Base-by-base conservation (phyloP, 2,329 filamentous ascomycete genomes). In the Clarireedia paspali region DNA sequence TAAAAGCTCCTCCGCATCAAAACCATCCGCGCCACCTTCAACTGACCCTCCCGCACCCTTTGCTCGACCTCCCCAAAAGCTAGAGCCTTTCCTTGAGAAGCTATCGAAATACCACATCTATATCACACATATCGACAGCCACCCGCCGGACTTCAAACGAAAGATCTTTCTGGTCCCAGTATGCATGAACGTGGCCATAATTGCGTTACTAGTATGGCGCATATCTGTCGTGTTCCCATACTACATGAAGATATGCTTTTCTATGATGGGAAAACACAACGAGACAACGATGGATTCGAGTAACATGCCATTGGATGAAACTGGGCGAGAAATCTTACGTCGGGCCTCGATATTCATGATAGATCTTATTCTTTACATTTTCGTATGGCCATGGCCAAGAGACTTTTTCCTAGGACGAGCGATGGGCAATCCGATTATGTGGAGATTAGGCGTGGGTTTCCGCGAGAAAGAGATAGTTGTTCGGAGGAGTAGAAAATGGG, bases 81-180 rank as follows among this genome's bases (percentile, higher is more conserved):
- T 95, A 53, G 65, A 77, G 50, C 79, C 84, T 10, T 85, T 95
- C 68, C 77, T 88, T 66, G 73, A 79, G 38, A 79, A 76, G 45
- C 83, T 96, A 58, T 79, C 83, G 57, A 76, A 80, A 55, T 73
- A 80, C 55, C 83, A 89, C 70, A 79, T 95, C 68, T 96, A 96
- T 78, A 81, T 96, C 66, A 79, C 87, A 30, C 91, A 96, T 74
- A 76, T 95, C 71, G 91, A 96, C 76, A 74, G 73, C 58, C 84
- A 87, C 59, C 83, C 85, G 0, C 71, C 73, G 20, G 76, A 78
- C 27, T 83, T 91, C 73, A 96, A 96, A 73, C 82, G 82, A 69
- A 87, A 89, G 66, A 87, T 95, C 65, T 96, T 96, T 72, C 66
- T 83, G 48, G 84, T 96, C 0, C 90, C 91, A 15, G 77, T 90